These are phyloP conservation scores for Phylloporus sp. DNA, from an alignment of 768 basidiomycete genomes.

Conservation along the genomic window DNA sequence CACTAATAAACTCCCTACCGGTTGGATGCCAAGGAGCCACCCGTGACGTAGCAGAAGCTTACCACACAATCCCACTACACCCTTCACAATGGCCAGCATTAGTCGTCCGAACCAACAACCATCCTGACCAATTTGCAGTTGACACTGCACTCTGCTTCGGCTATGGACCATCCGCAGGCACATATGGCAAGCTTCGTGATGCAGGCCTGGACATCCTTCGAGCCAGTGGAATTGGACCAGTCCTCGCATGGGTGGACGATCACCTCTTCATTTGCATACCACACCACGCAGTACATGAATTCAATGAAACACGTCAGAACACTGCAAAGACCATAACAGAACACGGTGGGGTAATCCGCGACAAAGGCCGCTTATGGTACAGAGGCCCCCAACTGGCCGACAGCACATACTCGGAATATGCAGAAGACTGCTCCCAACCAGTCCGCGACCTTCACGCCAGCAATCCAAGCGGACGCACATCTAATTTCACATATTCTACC, in stretches of 20 bases:
- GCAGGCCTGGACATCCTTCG: slow-evolving; percentile 17
- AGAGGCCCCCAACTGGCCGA: background rate
- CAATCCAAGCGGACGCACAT: no score
- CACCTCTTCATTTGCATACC: slow-evolving; percentile 28
- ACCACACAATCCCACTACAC: slow-evolving; percentile 27
- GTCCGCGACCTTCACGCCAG: no score
- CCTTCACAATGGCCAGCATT: slow-evolving; percentile 34
- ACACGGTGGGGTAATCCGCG: no score
- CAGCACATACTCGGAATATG: background rate
- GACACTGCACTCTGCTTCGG: slow-evolving; percentile 31
- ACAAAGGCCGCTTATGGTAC: background rate
- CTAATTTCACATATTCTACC: no score
- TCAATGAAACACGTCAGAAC: no score
- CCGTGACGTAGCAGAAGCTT: background rate
- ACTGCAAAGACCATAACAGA: no score
- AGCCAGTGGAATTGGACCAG: slow-evolving; percentile 16
- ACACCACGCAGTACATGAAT: no score
- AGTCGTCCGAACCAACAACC: slow-evolving; percentile 21
- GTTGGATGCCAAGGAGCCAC: background rate
- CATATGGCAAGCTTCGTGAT: slow-evolving; percentile 25
- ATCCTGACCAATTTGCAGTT: slow-evolving; percentile 14
- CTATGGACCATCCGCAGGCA: slow-evolving; percentile 12
- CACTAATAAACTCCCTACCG: no score
- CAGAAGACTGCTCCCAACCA: no score
- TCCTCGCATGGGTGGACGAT: slow-evolving; percentile 29